Conservation (phyloP, 2,329 filamentous ascomycete genomes). For the Purpureocillium lavendulum region DNA sequence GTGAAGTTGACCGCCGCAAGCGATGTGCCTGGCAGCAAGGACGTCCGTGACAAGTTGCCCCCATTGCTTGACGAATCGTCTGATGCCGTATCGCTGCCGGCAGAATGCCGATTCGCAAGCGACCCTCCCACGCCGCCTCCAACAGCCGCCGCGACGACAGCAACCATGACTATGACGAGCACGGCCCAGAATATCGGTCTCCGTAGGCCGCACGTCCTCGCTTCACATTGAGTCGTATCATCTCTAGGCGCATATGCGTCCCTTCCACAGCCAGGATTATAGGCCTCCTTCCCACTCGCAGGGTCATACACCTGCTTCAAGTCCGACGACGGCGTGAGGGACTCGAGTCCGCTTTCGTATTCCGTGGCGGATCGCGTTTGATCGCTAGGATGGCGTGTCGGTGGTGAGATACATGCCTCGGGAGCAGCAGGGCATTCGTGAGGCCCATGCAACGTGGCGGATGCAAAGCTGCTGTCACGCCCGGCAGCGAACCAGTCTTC, state of each 20-base stretch:
- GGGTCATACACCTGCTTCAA: not conserved
- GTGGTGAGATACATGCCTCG: too few relatives aligned
- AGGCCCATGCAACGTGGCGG: too few relatives aligned
- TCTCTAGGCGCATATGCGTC: not conserved
- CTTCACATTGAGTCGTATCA: not conserved
- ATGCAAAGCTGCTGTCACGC: too few relatives aligned
- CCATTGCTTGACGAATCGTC: not conserved
- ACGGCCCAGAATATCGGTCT: not conserved
- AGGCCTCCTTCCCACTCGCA: too few relatives aligned
- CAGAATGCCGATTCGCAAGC: not conserved
- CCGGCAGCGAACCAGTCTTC: too few relatives aligned
- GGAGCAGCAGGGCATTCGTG: too few relatives aligned
- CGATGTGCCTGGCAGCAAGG: not conserved
- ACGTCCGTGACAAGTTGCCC: too few relatives aligned
- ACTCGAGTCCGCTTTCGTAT: not conserved
- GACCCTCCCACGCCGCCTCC: not conserved
- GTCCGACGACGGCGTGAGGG: too few relatives aligned
- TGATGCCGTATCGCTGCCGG: not conserved
- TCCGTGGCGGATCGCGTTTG: too few relatives aligned
- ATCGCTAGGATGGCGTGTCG: too few relatives aligned
- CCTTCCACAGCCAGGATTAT: too few relatives aligned
- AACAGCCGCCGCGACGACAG: not conserved
- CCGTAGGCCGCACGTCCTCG: not conserved
- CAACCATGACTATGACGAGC: not conserved
- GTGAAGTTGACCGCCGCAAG: not conserved